Evolutionary conservation across 1,139 yeast genomes (phyloP).

Genomic region (Geotrichum cucujoidarum): DNA sequence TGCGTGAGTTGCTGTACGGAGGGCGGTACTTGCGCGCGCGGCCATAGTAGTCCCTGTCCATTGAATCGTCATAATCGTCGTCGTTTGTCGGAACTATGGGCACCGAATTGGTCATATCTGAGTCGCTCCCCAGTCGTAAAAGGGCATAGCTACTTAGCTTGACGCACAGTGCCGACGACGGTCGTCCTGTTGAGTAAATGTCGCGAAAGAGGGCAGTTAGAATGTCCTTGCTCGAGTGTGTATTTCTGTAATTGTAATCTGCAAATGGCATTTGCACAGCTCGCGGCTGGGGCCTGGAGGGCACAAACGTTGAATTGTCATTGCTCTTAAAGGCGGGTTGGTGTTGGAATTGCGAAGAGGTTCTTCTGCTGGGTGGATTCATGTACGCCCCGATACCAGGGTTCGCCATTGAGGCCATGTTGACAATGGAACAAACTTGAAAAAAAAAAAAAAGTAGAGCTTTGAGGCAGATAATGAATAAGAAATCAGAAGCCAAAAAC

Average conservation of each 20-base stretch:
- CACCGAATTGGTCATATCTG: constrained; percentile 11
- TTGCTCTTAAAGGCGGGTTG: neutral
- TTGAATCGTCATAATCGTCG: neutral
- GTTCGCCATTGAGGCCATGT: too few species aligned
- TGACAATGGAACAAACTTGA: too few species aligned
- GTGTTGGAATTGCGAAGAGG: neutral
- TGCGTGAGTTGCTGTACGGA: neutral
- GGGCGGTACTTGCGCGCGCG: constrained; percentile 2
- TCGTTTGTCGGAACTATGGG: constrained; percentile 5
- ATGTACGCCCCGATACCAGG: too few species aligned
- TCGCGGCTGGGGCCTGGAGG: neutral
- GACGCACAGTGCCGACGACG: constrained; percentile 10
- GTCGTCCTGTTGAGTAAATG: constrained; percentile 10
- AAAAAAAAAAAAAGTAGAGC: too few species aligned
- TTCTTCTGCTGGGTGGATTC: too few species aligned
- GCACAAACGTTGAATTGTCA: neutral
- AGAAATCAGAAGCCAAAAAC: too few species aligned
- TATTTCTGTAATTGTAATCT: neutral
- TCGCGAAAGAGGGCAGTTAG: constrained; percentile 12
- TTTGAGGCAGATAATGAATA: too few species aligned
- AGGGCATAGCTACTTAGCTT: constrained; percentile 16
- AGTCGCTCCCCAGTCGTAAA: constrained; percentile 13
- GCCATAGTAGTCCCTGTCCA: neutral
- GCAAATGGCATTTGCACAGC: too few species aligned
- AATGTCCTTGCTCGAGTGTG: constrained; percentile 5